Percentiles rank a stretch among this genome's conserved stretches.
phyloP scores from a whole-genome alignment of 495 filamentous ascomycete genomes.

The Talaromyces nanjingensis region DNA sequence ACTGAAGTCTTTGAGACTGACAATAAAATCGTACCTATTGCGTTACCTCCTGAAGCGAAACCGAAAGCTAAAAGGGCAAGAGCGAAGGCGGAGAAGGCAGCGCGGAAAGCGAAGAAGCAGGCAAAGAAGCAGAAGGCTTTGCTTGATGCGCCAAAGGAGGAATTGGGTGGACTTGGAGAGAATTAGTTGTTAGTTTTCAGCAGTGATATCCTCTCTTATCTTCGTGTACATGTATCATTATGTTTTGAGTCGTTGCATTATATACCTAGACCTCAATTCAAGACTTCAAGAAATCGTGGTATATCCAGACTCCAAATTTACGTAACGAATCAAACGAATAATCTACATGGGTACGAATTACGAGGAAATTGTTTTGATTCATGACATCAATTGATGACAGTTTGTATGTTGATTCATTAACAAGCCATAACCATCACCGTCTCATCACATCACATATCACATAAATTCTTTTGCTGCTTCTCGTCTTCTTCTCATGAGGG shows the following conservation, averaged over 20 bases:
- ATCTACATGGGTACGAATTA: background rate
- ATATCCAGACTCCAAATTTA: background rate
- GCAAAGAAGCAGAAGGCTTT: background rate
- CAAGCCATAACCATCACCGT: constrained; percentile 1
- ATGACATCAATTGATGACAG: constrained; percentile 3
- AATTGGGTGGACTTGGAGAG: background rate
- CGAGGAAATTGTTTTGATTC: background rate
- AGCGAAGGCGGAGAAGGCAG: background rate
- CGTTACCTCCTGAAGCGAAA: background rate
- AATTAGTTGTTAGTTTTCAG: background rate
- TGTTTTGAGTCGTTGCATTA: background rate
- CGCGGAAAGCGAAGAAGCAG: background rate
- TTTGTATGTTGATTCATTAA: constrained; percentile 2
- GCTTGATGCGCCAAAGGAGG: background rate
- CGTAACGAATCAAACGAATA: background rate
- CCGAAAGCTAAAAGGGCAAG: background rate
- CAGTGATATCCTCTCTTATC: background rate
- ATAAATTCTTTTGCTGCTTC: background rate
- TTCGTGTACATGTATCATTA: background rate
- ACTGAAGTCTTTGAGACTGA: background rate
- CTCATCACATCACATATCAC: constrained; percentile 7
- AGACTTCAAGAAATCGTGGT: background rate
- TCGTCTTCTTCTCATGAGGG: background rate
- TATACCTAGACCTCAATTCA: background rate
- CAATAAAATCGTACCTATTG: background rate